A percentile compares a stretch with the other conserved stretches of the same genome.
Conservation (phyloP, 2,329 filamentous ascomycete genomes). For the Fusarium guadeloupense region DNA sequence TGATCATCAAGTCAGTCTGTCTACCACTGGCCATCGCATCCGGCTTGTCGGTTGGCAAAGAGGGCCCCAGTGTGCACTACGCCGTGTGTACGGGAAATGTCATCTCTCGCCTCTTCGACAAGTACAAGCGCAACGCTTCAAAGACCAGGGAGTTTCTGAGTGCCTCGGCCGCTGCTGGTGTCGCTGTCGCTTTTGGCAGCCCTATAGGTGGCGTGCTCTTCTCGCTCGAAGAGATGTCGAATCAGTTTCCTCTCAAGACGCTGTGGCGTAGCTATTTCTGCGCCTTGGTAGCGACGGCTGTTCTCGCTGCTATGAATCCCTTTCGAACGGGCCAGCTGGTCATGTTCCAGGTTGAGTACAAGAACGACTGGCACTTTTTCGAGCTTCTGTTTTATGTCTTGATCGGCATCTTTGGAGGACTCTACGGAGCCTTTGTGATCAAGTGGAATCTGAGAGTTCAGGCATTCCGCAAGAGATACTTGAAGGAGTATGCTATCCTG, state of each 20-base stretch:
- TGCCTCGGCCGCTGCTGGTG: constrained; percentile 92
- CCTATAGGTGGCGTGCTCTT: constrained; percentile 97
- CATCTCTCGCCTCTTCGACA: constrained; percentile 90
- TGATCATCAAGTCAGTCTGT: constrained; percentile 92
- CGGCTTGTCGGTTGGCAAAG: constrained; percentile 93
- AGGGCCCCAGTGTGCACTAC: constrained; percentile 98
- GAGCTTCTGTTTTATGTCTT: constrained; percentile 92
- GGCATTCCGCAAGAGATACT: constrained; percentile 92
- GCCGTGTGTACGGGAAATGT: constrained; percentile 98
- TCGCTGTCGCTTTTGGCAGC: constrained; percentile 96
- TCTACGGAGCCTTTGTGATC: constrained; percentile 97
- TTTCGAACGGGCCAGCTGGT: constrained; percentile 96
- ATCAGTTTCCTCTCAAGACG: constrained; percentile 94
- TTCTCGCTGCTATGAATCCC: constrained; percentile 94
- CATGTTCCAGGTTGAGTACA: constrained; percentile 98
- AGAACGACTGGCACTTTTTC: constrained; percentile 97
- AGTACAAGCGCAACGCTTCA: constrained; percentile 89
- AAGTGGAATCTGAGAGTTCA: constrained; percentile 95
- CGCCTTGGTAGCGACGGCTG: constrained; percentile 91
- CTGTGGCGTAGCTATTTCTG: constrained; percentile 99
- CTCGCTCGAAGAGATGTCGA: constrained; percentile 97
- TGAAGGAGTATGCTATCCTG: constrained; percentile 82
- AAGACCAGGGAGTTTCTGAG: constrained; percentile 96
- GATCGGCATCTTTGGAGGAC: constrained; percentile 89
- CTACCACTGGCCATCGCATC: constrained; percentile 93